phyloP scores from a whole-genome alignment of 257 asterid genomes.

The Solanum piurae region DNA sequence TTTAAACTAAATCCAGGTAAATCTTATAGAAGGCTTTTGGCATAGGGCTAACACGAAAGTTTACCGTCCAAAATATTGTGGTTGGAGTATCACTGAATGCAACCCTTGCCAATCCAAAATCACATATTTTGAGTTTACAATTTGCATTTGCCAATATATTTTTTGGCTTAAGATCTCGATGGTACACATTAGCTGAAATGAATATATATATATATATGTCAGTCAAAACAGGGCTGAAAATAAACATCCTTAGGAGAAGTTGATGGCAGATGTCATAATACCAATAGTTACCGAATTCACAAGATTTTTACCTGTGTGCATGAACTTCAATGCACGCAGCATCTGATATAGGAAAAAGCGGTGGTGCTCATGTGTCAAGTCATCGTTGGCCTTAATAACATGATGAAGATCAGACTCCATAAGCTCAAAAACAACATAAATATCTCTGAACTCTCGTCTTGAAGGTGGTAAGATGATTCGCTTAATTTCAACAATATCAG shows the following conservation, averaged over 20 bases:
- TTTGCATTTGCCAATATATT: constrained; percentile 96
- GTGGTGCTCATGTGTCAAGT: constrained; percentile 83
- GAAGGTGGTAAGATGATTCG: constrained; percentile 87
- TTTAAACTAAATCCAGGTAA: not conserved
- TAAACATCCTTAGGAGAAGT: not conserved
- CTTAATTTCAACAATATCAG: constrained; percentile 91
- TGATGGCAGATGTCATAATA: not conserved
- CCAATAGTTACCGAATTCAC: not conserved
- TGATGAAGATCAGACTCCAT: constrained; percentile 98
- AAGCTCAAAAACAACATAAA: constrained; percentile 85
- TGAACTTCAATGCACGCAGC: constrained; percentile 76
- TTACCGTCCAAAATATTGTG: constrained; percentile 86
- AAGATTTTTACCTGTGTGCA: constrained; percentile 65
- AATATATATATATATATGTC: not conserved
- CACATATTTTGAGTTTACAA: constrained; percentile 91
- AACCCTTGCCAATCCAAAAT: constrained; percentile 91
- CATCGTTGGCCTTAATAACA: constrained; percentile 91
- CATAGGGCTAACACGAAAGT: not conserved
- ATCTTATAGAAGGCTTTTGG: not conserved
- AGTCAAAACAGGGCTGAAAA: constrained; percentile 3
- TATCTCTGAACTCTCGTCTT: constrained; percentile 72
- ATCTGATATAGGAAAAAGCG: constrained; percentile 88
- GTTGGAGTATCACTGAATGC: constrained; percentile 87
- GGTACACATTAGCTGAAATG: constrained; percentile 82
- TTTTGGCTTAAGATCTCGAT: constrained; percentile 92